Evolutionary conservation across 164 flowering plant species (phyloP), one percentile per base, ranked within the genome.

Genomic region (Macadamia tetraphylla): DNA sequence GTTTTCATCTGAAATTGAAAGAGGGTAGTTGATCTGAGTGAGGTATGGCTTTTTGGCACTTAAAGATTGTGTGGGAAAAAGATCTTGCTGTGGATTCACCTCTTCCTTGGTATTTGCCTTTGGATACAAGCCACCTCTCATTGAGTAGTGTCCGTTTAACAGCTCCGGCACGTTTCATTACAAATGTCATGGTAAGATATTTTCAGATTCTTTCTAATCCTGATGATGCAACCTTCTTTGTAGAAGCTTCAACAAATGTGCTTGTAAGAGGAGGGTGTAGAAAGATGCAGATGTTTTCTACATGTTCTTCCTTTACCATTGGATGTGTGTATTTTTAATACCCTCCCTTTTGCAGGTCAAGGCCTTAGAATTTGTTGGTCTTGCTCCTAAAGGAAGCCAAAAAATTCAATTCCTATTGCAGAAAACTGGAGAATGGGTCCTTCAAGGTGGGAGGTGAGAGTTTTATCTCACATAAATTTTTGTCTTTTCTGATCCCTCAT

Each of bases 351-450:
- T 75, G 60, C 67, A 95, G 99, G 96, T 95, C 66, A 84, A 67
- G 82, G 82, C 76, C 65, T 84, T 95, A 46, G 99, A 95, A 70
- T 80, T 18, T 62, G 71, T 92, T 9, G 83, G 97, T 30, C 73
- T 95, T 65, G 99, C 99, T 13, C 99, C 98, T 0, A 80, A 87
- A 77, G 98, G 98, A 75, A 95, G 98, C 64, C 88, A 80, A 72
- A 82, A 94, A 75, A 97, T 92, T 70, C 90, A 85, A 74, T 72
- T 83, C 61, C 90, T 92, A 73, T 82, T 92, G 10, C 97, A 90
- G 77, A 81, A 89, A 81, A 97, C 97, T 77, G 98, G 98, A 49
- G 97, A 87, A 63, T 94, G 96, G 46, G 88, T 95, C 64, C 87
- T 88, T 69, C 88, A 71, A 23, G 99, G 99, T 62, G 99, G 89